phyloP scores from a whole-genome alignment of 2,329 filamentous ascomycete genomes.

The Colletotrichum spaethianum region DNA sequence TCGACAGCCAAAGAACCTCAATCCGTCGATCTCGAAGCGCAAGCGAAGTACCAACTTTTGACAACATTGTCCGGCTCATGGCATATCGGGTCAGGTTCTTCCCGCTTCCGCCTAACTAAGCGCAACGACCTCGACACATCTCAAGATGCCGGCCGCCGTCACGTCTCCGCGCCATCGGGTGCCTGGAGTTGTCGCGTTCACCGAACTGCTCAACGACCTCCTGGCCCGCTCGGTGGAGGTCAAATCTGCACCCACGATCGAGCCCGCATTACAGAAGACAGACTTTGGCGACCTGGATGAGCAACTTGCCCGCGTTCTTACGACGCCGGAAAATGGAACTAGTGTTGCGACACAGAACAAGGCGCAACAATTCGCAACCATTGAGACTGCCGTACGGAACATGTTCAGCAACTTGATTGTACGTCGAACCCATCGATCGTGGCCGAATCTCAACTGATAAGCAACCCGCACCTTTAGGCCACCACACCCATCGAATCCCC shows the following conservation, averaged over 20 bases:
- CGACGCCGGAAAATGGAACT: conserved; percentile 42
- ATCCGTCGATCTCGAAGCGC: not conserved
- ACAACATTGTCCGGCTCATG: not conserved
- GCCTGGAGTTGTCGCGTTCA: conserved; percentile 67
- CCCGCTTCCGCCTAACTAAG: not conserved
- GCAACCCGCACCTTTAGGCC: conserved; percentile 63
- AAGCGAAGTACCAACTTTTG: not conserved
- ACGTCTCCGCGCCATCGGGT: conserved; percentile 63
- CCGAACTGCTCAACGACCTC: conserved; percentile 68
- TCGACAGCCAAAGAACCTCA: not conserved
- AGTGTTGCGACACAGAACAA: conserved; percentile 57
- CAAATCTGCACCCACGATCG: conserved; percentile 74
- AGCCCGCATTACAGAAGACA: conserved; percentile 81
- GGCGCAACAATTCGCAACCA: conserved; percentile 74
- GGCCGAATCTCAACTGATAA: conserved; percentile 19
- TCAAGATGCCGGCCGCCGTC: conserved; percentile 64
- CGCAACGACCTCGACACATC: conserved; percentile 13
- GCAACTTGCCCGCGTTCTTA: conserved; percentile 56
- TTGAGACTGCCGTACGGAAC: conserved; percentile 87
- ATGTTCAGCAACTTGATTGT: conserved; percentile 86
- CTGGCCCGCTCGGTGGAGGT: conserved; percentile 70
- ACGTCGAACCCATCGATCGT: conserved; percentile 52
- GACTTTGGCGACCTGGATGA: conserved; percentile 69
- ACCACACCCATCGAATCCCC: conserved; percentile 82
- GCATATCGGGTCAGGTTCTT: conserved; percentile 4